phyloP scores from a whole-genome alignment of 495 filamentous ascomycete species.

The Tuber umbilicatum region DNA sequence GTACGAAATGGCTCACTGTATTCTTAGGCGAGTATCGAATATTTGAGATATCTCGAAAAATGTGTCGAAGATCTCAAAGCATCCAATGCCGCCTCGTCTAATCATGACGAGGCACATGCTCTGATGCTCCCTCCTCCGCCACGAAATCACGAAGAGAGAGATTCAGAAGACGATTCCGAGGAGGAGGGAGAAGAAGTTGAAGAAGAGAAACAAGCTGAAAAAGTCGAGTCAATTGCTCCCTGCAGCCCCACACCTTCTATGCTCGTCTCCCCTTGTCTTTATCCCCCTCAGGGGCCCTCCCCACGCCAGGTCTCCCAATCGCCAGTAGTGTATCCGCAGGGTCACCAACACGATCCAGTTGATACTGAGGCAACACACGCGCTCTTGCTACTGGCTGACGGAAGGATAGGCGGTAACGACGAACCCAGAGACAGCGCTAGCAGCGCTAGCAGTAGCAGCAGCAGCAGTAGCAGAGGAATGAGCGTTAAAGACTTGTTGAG shows the following conservation, averaged over 20 bases:
- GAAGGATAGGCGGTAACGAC: constrained; percentile 36
- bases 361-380: constrained; percentile 78
- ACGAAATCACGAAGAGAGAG: constrained; percentile 9
- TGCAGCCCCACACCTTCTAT: constrained; percentile 19
- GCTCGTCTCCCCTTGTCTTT: constrained; percentile 23
- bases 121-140: constrained; percentile 20
- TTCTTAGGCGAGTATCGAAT: constrained; percentile 70
- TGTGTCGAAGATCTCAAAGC: constrained; percentile 78
- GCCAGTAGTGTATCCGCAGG: constrained; percentile 46
- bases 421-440: constrained; percentile 36
- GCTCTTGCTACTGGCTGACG: constrained; percentile 70
- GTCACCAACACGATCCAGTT: constrained; percentile 47
- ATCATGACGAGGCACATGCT: constrained; percentile 26
- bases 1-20: neutral
- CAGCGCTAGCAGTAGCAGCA: constrained; percentile 45
- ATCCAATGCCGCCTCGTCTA: constrained; percentile 44
- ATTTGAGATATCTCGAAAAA: constrained; percentile 86
- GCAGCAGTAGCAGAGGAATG: constrained; percentile 52
- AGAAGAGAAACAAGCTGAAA: constrained; percentile 35
- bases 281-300: constrained; percentile 36
- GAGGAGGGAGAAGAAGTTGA: constrained; percentile 36
- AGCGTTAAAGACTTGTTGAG: constrained; percentile 75
- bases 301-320: constrained; percentile 43
- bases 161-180: constrained; percentile 40
- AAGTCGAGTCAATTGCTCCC: constrained; percentile 22